Conservation (phyloP, 2,329 filamentous ascomycete species). For the Pseudogymnoascus sp. region DNA sequence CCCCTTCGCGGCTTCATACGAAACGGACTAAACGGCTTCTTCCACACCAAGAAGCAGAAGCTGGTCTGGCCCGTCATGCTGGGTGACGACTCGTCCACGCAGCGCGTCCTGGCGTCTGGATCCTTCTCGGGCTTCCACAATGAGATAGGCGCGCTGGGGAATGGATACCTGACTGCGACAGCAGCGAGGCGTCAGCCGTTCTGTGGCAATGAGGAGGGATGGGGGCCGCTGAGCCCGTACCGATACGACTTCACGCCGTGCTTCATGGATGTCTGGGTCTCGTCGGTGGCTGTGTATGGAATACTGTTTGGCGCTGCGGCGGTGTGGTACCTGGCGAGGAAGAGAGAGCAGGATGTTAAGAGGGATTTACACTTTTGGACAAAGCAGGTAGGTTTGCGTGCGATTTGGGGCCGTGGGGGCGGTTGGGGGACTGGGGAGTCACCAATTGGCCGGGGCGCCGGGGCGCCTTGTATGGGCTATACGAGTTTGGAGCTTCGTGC, state of each 20-base stretch:
- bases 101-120: conserved; percentile 38
- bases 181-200: conserved; percentile 50
- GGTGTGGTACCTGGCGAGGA: conserved; percentile 68
- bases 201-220: conserved; percentile 85
- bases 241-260: conserved; percentile 95
- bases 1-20: background rate
- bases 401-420: background rate
- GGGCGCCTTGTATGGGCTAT: conserved; percentile 10
- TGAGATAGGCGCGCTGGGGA: conserved; percentile 39
- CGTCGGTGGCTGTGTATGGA: conserved; percentile 68
- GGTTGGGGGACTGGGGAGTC: background rate
- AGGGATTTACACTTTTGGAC: conserved; percentile 91
- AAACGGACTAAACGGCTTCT: background rate
- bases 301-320: conserved; percentile 69
- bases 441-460: conserved; percentile 9
- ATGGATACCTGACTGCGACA: conserved; percentile 48
- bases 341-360: conserved; percentile 54
- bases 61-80: conserved; percentile 14
- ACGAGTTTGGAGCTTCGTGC: conserved; percentile 5
- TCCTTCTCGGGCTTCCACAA: conserved; percentile 53
- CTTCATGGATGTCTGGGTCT: conserved; percentile 88
- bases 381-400: conserved; percentile 62
- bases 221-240: conserved; percentile 82
- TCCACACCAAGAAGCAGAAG: background rate
- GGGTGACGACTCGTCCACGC: conserved; percentile 13